Evolutionary conservation across 2,329 filamentous ascomycete species (phyloP), one percentile per base, ranked within the genome.

Genomic region (Arachnopeziza araneosa): DNA sequence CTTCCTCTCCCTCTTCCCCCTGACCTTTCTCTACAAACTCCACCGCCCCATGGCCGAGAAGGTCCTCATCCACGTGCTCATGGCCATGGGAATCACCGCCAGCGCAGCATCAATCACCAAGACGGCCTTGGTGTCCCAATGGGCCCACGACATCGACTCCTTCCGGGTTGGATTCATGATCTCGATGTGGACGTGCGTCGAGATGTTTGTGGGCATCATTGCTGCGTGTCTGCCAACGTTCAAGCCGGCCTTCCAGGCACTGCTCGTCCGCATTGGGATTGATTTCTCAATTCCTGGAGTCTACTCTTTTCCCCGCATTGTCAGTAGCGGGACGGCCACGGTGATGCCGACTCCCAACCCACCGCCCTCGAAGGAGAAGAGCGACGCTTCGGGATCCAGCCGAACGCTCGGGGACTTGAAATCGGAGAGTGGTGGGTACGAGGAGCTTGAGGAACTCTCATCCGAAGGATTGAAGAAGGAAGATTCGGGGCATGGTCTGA

Each of bases 211-310:
- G 21, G 57, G 57, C 21, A 44, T 44, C 14, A 59, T 32, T 5
- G 57, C 57, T 12, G 57, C 57, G 7, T 59, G 57, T 50, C 32
- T 56, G 1, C 57, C 57, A 2, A 52, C 48, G 3, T 52, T 59
- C 8, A 59, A 59, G 26, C 17, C 52, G 19, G 26, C 26, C 10
- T 7, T 59, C 3, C 53, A 59, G 17, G 17, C 10, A 44, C 36
- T 69, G 74, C 55, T 54, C 56, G 9, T 52, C 52, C 36, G 17
- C 17, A 14, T 44, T 6, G 36, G 36, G 17, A 44, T 44, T 44
- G 36, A 44, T 44, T 44, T 44, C 36, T 17, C 36, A 44, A 8
- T 19, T 17, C 5, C 3, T 44, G 36, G 36, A 17, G 17, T 19
- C 36, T 44, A 44, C 17, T 44, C 36, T 17, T 44, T 44, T 14